Percentiles rank a stretch among this genome's conserved stretches.
phyloP scores from a whole-genome alignment of 768 basidiomycete species.

The Suillus weaverae region DNA sequence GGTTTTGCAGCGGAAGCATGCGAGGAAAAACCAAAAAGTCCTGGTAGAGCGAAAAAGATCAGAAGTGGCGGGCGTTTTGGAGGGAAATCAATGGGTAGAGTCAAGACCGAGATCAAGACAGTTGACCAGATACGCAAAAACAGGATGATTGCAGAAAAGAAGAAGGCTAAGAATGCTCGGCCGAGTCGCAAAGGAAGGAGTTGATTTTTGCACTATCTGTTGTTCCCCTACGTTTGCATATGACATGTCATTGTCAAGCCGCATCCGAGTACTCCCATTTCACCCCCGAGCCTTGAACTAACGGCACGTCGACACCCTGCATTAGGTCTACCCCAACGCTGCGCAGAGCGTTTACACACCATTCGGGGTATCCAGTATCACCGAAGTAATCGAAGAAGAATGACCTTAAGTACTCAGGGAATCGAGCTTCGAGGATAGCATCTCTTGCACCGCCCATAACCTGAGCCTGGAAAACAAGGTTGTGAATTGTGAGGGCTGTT shows the following conservation, averaged over 20 bases:
- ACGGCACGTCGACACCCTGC: constrained; percentile 47
- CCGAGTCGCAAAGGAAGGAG: constrained; percentile 43
- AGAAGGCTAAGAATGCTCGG: constrained; percentile 79
- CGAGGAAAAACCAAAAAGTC: constrained; percentile 22
- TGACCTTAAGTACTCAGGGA: constrained; percentile 70
- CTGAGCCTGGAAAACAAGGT: constrained; percentile 82
- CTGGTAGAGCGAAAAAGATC: constrained; percentile 37
- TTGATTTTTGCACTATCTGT: constrained; percentile 14
- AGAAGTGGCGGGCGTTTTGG: constrained; percentile 44
- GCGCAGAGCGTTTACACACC: constrained; percentile 83
- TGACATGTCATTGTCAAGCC: constrained; percentile 16
- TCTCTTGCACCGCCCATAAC: constrained; percentile 84
- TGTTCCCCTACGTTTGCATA: constrained; percentile 7
- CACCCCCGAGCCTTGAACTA: constrained; percentile 62
- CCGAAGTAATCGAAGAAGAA: constrained; percentile 84
- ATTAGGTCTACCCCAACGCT: constrained; percentile 85
- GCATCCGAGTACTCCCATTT: constrained; percentile 79
- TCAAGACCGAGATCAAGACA: constrained; percentile 83
- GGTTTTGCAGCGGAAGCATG: constrained; percentile 26
- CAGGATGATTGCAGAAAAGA: constrained; percentile 63
- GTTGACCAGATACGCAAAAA: constrained; percentile 84
- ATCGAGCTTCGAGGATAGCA: constrained; percentile 75
- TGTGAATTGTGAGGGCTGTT: constrained; percentile 78
- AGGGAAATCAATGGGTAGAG: constrained; percentile 59
- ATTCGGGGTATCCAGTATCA: constrained; percentile 76